A percentile compares a stretch with the other conserved stretches of the same genome.
phyloP scores from a whole-genome alignment of 1,284 basidiomycete genomes.

The Pseudozyma hubeiensis region DNA sequence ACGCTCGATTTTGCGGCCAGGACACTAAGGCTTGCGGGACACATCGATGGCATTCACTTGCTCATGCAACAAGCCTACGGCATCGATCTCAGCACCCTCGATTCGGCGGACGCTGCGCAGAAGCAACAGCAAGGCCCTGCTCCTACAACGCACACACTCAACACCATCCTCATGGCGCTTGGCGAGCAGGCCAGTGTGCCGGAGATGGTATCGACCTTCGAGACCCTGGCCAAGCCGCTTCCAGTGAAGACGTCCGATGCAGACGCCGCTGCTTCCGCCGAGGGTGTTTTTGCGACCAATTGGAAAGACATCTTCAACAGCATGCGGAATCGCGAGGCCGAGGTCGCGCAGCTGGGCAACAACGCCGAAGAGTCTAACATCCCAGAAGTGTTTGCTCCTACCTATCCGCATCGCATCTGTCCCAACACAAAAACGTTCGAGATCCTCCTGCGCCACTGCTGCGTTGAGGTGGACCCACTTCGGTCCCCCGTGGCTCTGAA shows the following conservation, averaged over 20 bases:
- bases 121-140: constrained; percentile 15
- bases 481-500: constrained; percentile 52
- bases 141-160: constrained; percentile 61
- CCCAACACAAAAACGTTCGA: constrained; percentile 63
- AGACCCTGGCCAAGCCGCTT: constrained; percentile 58
- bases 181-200: constrained; percentile 64
- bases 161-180: constrained; percentile 65
- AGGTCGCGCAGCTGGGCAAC: constrained; percentile 10
- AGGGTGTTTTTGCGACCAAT: constrained; percentile 42
- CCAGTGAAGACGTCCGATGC: constrained; percentile 11
- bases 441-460: constrained; percentile 53
- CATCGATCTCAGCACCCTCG: constrained; percentile 56
- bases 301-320: constrained; percentile 44
- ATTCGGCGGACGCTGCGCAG: constrained; percentile 22
- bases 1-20: constrained; percentile 60
- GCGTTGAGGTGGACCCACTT: constrained; percentile 53
- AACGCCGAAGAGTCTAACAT: constrained; percentile 9
- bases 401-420: constrained; percentile 24
- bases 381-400: constrained; percentile 30
- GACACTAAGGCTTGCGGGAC: constrained; percentile 58
- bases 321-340: constrained; percentile 28
- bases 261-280: constrained; percentile 10
- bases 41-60: constrained; percentile 53
- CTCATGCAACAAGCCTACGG: constrained; percentile 61
- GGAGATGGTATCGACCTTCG: constrained; percentile 64